Evolutionary conservation across 2,329 filamentous ascomycete species (phyloP).

Genomic region (Rugonectria rugulosa): DNA sequence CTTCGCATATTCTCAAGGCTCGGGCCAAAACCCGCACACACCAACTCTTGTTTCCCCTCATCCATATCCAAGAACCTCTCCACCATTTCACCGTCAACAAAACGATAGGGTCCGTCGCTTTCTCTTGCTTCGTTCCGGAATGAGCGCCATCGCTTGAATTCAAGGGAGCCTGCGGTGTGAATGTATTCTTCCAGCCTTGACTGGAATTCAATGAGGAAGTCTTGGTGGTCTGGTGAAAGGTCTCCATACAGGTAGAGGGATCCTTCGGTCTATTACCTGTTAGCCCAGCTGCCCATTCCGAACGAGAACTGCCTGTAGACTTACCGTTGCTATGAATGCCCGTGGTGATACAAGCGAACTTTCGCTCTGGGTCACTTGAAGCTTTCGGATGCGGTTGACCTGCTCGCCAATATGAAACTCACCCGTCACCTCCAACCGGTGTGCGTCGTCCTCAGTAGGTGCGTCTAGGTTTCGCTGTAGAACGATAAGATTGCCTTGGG

Average conservation of each 20-base stretch:
- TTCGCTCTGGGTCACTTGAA: conserved; percentile 71
- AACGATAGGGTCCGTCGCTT: conserved; percentile 81
- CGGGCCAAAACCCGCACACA: conserved; percentile 64
- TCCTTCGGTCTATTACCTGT: conserved; percentile 75
- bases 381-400: conserved; percentile 84
- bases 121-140: conserved; percentile 78
- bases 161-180: conserved; percentile 73
- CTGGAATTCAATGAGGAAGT: conserved; percentile 86
- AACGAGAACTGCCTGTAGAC: conserved; percentile 40
- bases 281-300: conserved; percentile 10
- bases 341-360: conserved; percentile 77
- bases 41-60: conserved; percentile 61
- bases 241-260: conserved; percentile 89
- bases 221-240: conserved; percentile 75
- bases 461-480: conserved; percentile 77
- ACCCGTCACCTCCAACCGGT: conserved; percentile 74
- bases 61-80: conserved; percentile 82
- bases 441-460: conserved; percentile 76
- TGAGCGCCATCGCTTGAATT: conserved; percentile 82
- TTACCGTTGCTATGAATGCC: conserved; percentile 89
- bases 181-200: conserved; percentile 71
- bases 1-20: conserved; percentile 70
- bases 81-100: conserved; percentile 91
- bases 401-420: conserved; percentile 91
- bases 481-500: conserved; percentile 86